Evolutionary conservation across 2,329 filamentous ascomycete genomes (phyloP).

Genomic region (Paraphaeosphaeria sporulosa): DNA sequence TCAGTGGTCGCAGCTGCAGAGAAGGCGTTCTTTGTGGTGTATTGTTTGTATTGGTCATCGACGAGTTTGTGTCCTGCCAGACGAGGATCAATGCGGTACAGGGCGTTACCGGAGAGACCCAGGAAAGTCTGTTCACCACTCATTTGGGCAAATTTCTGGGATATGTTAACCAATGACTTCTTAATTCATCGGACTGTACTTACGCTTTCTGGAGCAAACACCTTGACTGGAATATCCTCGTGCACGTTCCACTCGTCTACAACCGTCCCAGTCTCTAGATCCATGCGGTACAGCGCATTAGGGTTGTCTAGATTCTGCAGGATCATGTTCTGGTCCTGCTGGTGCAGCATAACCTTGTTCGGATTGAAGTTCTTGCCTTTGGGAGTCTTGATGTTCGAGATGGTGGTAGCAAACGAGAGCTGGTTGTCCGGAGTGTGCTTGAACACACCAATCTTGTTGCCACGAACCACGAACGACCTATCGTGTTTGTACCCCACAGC

Average conservation of each 20-base stretch:
- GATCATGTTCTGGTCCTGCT: conserved; percentile 88
- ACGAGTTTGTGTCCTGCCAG: conserved; percentile 91
- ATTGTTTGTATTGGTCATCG: conserved; percentile 92
- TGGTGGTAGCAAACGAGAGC: conserved; percentile 95
- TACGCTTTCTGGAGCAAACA: conserved; percentile 87
- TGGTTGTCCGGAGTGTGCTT: conserved; percentile 94
- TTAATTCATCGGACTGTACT: conserved; percentile 30
- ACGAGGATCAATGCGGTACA: conserved; percentile 94
- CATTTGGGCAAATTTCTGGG: conserved; percentile 93
- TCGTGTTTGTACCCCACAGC: conserved; percentile 98
- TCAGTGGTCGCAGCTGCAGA: conserved; percentile 93
- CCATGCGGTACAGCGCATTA: conserved; percentile 95
- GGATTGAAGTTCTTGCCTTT: conserved; percentile 84
- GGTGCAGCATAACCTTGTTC: conserved; percentile 96
- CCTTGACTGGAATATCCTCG: conserved; percentile 91
- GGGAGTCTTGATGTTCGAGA: conserved; percentile 92
- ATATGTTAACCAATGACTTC: conserved; percentile 27
- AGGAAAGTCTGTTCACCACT: conserved; percentile 94
- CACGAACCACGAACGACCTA: conserved; percentile 93
- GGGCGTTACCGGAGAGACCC: conserved; percentile 88
- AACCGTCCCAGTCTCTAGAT: conserved; percentile 96
- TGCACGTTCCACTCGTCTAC: conserved; percentile 99
- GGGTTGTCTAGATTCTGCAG: conserved; percentile 83
- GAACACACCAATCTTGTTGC: conserved; percentile 98
- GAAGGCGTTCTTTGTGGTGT: conserved; percentile 96